These are phyloP conservation scores for Phytomonas serpens DNA, from an alignment of 208 protist genomes.

Conservation along the genomic window DNA sequence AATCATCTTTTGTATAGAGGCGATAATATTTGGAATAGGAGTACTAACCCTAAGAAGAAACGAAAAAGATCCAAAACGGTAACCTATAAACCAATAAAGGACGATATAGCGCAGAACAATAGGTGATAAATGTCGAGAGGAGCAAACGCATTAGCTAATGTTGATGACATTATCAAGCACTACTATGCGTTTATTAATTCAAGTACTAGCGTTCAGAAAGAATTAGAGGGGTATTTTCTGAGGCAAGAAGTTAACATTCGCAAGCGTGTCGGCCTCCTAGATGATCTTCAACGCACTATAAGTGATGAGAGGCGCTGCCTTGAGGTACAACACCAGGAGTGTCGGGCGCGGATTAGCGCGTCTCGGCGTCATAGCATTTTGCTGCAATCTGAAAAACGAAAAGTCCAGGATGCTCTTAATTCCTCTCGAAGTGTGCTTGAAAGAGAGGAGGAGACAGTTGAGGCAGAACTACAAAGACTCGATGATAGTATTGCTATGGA, in stretches of 20 bases:
- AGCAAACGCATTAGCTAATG: neutral
- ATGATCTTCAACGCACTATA: constrained; percentile 70
- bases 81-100: neutral
- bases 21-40: neutral
- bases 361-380: constrained; percentile 31
- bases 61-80: neutral
- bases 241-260: constrained; percentile 72
- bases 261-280: constrained; percentile 65
- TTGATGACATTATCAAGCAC: neutral
- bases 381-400: constrained; percentile 40
- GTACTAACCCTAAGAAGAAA: neutral
- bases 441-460: constrained; percentile 38
- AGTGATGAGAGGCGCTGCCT: constrained; percentile 77
- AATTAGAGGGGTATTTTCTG: constrained; percentile 71
- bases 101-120: neutral
- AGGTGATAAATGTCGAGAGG: neutral
- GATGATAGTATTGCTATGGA: constrained; percentile 13
- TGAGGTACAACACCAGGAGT: constrained; percentile 81
- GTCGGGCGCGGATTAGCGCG: constrained; percentile 66
- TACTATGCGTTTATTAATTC: neutral
- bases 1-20: neutral
- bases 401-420: constrained; percentile 27
- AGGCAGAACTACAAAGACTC: constrained; percentile 7
- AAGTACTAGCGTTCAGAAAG: constrained; percentile 34
- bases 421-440: constrained; percentile 29